Evolutionary conservation across 2,329 filamentous ascomycete species (phyloP), one percentile per base, ranked within the genome.

Genomic region (Annulohypoxylon truncatum): DNA sequence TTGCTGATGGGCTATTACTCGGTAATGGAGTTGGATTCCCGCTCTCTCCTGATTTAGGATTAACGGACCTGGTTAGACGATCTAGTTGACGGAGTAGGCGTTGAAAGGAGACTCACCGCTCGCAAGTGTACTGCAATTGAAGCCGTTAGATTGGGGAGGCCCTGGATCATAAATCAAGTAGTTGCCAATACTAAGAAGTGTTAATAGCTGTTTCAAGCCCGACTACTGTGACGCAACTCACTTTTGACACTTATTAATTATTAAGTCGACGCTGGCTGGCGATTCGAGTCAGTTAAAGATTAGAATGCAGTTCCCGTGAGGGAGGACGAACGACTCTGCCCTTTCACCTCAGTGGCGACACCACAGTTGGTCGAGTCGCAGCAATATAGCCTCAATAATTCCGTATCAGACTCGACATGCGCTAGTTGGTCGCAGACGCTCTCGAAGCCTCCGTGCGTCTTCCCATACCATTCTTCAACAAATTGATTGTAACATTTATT

Each of bases 171-270:
- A 61, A 42, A 77, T 74, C 28, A 68, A 62, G 59, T 69, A 73
- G 46, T 71, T 69, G 3, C 73, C 74, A 54, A 69, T 62, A 57
- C 75, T 77, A 61, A 44, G 10, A 12, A 15, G 51, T 15, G 54
- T 74, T n/a, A 75, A 58, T 33, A 24, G 55, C 28, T 15, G 15
- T 33, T 22, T 64, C 2, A 15, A 7, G 31, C 46, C 15, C 22
- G 26, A 18, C 9, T n/a, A 8, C 40, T 20, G 29, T 2, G 26
- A 33, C 5, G 13, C 29, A 3, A 68, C 80, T 76, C 77, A 87
- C 85, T 81, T 82, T 71, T 83, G 78, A 61, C 85, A 87, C 58
- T 77, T 75, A 70, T 82, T 84, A 75, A 86, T 84, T 61, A 87
- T 77, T 72, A 78, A 77, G 69, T 85, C 82, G 55, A 86, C 81